Conservation (phyloP, 208 protist genomes). For the Leishmania tarentolae region DNA sequence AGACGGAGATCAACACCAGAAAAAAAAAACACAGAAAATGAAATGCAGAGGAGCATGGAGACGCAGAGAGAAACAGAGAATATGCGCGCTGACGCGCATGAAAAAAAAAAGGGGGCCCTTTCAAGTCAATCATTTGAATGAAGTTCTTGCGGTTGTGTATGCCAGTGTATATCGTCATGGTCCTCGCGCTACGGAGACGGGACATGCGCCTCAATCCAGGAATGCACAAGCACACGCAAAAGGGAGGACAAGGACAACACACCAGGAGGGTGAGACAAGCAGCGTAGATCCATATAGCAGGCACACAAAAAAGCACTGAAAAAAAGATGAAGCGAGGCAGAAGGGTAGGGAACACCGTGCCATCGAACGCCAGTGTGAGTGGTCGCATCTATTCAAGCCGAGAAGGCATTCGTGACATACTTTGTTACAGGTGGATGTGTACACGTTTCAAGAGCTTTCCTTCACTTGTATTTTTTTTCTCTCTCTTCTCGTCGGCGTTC, state of each 20-base stretch:
- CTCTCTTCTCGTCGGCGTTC: not conserved
- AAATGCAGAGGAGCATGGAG: not conserved
- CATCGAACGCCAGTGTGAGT: not conserved
- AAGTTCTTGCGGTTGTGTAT: not conserved
- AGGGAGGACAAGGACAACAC: not conserved
- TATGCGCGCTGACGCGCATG: not conserved
- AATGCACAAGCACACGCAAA: not conserved
- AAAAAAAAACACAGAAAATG: not conserved
- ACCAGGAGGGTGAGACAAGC: not conserved
- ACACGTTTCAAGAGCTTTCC: not conserved
- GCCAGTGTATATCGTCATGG: not conserved
- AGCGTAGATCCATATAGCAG: not conserved
- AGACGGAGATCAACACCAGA: not conserved
- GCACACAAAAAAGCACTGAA: not conserved
- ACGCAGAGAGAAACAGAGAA: constrained; percentile 19
- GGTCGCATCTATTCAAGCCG: not conserved
- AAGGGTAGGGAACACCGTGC: not conserved
- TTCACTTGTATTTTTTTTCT: not conserved
- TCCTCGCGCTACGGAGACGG: not conserved
- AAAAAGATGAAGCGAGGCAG: not conserved
- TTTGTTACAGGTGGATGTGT: not conserved
- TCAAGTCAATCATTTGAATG: not conserved
- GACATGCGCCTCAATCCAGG: not conserved
- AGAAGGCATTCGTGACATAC: not conserved
- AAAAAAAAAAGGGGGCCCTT: not conserved